Evolutionary conservation across 345 rosid species (phyloP), one percentile per base, ranked within the genome.

Genomic region (Punica granatum): DNA sequence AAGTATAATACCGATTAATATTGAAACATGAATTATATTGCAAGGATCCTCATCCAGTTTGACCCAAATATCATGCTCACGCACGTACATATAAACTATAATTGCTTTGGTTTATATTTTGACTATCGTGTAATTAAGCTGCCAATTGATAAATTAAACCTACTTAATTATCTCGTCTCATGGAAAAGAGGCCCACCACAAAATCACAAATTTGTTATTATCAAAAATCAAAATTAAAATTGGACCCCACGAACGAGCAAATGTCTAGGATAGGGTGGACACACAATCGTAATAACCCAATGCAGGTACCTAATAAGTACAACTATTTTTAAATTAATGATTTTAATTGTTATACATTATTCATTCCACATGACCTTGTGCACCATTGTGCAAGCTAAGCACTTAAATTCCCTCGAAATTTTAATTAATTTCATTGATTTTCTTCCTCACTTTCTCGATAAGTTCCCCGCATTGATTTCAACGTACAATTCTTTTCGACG

Each of bases 261-360:
- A 16, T 76, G 85, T 81, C 76, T 65, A 65, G 63, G 72, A 37
- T 79, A 68, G 28, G 74, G 82, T 76, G 43, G 85, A 84, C 82
- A 81, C n/a, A n/a, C 32, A 71, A 65, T 36, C 65, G 61, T 64
- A 56, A 42, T 75, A 73, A 35, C 78, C 75, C 75, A 67, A 58
- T 69, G 51, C 13, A 18, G 64, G 37, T 69, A 67, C 65, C 71
- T 60, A 64, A 68, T 63, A 14, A 49, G 14, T 49, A 33, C n/a
- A 26, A 13, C 23, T 35, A 16, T 63, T 23, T 16, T 63, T 36
- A 35, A 6, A 35, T 31, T 33, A 61, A 3, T 60, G 19, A 32
- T 15, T 60, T 4, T 3, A 34, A 13, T 60, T 31, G 30, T 56
- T n/a, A n/a, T n/a, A n/a, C n/a, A 23, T 37, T 63, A 11, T 19